phyloP scores from a whole-genome alignment of 208 protist genomes.

The Lotmaria passim region DNA sequence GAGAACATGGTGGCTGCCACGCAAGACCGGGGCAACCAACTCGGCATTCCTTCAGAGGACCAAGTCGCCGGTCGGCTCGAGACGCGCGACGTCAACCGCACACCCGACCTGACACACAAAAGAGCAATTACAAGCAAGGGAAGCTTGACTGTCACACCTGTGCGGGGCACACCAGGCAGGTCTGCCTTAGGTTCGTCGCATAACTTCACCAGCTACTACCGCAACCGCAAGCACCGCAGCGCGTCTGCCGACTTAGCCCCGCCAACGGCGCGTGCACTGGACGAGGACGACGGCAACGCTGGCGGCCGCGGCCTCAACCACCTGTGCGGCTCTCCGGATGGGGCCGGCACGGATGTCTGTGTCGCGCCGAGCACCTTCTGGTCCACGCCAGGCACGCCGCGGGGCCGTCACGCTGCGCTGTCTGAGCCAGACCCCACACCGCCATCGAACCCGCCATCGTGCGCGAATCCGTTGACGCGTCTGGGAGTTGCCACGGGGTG shows the following conservation, averaged over 20 bases:
- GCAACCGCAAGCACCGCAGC: slow-evolving; percentile 11
- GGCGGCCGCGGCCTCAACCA: too few species aligned
- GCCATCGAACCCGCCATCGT: slow-evolving; percentile 9
- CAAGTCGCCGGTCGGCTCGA: slow-evolving; percentile 18
- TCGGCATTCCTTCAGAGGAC: slow-evolving; percentile 35
- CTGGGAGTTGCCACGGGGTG: too few species aligned
- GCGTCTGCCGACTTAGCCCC: slow-evolving; percentile 16
- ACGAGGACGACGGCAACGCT: background rate
- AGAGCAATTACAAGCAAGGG: too few species aligned
- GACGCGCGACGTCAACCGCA: background rate
- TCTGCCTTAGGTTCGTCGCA: slow-evolving; percentile 20
- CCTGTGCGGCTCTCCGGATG: too few species aligned
- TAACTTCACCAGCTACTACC: slow-evolving; percentile 53
- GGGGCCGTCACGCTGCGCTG: background rate
- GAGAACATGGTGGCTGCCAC: slow-evolving; percentile 33
- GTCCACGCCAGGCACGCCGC: slow-evolving; percentile 7
- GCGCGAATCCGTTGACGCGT: slow-evolving; percentile 2
- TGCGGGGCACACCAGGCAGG: background rate
- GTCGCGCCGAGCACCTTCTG: background rate
- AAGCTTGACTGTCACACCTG: background rate
- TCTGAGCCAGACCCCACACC: slow-evolving; percentile 12
- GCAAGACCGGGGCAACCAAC: slow-evolving; percentile 19
- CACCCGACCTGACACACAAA: background rate
- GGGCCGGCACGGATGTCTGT: background rate
- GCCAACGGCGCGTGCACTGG: slow-evolving; percentile 29